Conservation (phyloP, 2,329 filamentous ascomycete species). For the Ambrosiella beaveri region DNA sequence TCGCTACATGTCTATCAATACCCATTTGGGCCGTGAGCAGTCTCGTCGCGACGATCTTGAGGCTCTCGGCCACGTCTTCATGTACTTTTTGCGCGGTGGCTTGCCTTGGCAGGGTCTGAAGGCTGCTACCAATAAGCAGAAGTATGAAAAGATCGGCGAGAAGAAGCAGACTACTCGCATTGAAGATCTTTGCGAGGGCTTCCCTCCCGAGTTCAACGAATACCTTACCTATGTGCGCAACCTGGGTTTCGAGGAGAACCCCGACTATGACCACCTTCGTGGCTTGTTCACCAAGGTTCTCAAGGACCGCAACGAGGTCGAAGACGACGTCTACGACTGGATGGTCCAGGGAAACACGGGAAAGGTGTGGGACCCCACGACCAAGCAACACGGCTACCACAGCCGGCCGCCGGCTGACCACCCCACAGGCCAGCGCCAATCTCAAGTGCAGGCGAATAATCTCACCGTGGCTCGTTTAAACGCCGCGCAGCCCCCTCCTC, state of each 20-base stretch:
- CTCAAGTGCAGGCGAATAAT: constrained; percentile 54
- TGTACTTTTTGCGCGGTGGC: constrained; percentile 57
- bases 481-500: constrained; percentile 77
- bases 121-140: constrained; percentile 73
- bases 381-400: constrained; percentile 43
- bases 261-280: constrained; percentile 93
- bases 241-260: constrained; percentile 93
- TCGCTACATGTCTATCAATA: constrained; percentile 99
- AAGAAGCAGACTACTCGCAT: constrained; percentile 98
- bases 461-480: constrained; percentile 81
- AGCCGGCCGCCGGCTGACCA: constrained; percentile 21
- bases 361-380: constrained; percentile 68
- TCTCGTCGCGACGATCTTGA: constrained; percentile 92
- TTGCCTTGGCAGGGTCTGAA: constrained; percentile 58
- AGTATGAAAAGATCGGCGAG: constrained; percentile 99
- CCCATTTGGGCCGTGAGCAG: constrained; percentile 88
- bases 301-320: constrained; percentile 84
- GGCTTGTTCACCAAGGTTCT: constrained; percentile 92
- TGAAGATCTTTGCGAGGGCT: constrained; percentile 91
- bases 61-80: constrained; percentile 60
- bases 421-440: constrained; percentile 27
- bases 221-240: constrained; percentile 96
- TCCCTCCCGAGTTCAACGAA: constrained; percentile 94
- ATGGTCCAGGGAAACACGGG: constrained; percentile 71
- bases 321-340: constrained; percentile 99